A percentile compares a stretch with the other conserved stretches of the same genome.
phyloP scores from a whole-genome alignment of 805 yeast species.

The Metschnikowia kofuensis region DNA sequence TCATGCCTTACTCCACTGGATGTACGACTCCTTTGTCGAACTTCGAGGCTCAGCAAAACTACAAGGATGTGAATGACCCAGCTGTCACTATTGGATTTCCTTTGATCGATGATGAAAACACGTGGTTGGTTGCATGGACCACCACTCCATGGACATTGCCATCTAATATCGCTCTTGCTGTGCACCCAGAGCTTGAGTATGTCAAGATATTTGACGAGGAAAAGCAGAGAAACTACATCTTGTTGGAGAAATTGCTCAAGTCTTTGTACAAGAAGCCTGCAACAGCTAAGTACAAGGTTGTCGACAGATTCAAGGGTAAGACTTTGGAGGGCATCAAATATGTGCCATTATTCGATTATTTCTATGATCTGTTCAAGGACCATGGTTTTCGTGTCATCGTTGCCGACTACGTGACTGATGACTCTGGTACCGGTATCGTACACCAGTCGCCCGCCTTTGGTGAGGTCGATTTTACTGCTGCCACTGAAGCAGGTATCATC shows the following conservation, averaged over 20 bases:
- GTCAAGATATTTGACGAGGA: conserved; percentile 90
- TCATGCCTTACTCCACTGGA: conserved; percentile 99
- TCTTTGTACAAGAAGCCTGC: conserved; percentile 93
- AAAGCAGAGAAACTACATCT: conserved; percentile 72
- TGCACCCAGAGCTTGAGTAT: conserved; percentile 86
- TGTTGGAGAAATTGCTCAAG: conserved; percentile 78
- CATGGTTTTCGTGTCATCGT: conserved; percentile 78
- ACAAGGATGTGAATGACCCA: conserved; percentile 96
- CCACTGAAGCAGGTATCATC: conserved; percentile 73
- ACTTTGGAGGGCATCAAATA: conserved; percentile 78
- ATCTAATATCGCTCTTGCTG: conserved; percentile 87
- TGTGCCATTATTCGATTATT: conserved; percentile 80
- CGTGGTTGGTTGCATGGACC: conserved; percentile 94
- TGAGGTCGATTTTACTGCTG: conserved; percentile 93
- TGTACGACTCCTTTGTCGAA: conserved; percentile 94
- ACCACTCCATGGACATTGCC: conserved; percentile 99
- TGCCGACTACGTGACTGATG: conserved; percentile 84
- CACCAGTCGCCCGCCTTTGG: conserved; percentile 99
- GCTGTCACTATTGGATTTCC: conserved; percentile 93
- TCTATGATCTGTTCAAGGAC: conserved; percentile 69
- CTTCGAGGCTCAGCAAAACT: conserved; percentile 97
- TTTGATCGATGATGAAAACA: conserved; percentile 72
- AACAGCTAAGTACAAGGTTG: conserved; percentile 79
- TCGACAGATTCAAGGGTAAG: conserved; percentile 76
- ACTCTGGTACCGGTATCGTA: conserved; percentile 98